These are phyloP conservation scores for Eucalyptus brandiana DNA, from an alignment of 345 rosid genomes.

Conservation along the genomic window DNA sequence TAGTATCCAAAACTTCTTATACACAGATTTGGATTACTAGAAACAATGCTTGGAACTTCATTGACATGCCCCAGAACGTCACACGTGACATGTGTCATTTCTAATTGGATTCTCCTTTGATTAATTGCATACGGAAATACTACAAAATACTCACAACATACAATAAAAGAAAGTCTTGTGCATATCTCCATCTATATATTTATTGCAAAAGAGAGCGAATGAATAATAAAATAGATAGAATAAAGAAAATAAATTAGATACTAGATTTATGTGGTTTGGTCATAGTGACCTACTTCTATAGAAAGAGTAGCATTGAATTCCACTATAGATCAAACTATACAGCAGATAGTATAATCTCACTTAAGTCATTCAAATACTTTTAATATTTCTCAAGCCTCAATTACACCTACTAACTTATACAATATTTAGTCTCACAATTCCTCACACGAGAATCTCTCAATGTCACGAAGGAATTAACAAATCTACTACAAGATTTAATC, in stretches of 20 bases:
- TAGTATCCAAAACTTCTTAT: background rate
- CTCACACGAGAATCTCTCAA: accelerated
- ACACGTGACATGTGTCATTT: accelerated
- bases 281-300: no score
- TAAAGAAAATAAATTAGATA: no score
- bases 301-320: accelerated
- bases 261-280: accelerated
- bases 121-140: background rate
- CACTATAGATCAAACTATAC: accelerated
- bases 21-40: no score
- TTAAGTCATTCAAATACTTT: accelerated
- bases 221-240: no score
- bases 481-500: no score
- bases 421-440: no score
- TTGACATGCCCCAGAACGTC: background rate
- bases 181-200: no score
- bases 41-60: background rate
- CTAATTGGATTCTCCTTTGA: accelerated
- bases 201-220: no score
- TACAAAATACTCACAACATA: no score
- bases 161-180: no score
- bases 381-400: accelerated
- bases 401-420: no score
- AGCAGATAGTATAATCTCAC: accelerated
- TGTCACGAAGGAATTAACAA: accelerated